phyloP scores from a whole-genome alignment of 1,284 basidiomycete genomes.

The Apiotrichum gamsii region DNA sequence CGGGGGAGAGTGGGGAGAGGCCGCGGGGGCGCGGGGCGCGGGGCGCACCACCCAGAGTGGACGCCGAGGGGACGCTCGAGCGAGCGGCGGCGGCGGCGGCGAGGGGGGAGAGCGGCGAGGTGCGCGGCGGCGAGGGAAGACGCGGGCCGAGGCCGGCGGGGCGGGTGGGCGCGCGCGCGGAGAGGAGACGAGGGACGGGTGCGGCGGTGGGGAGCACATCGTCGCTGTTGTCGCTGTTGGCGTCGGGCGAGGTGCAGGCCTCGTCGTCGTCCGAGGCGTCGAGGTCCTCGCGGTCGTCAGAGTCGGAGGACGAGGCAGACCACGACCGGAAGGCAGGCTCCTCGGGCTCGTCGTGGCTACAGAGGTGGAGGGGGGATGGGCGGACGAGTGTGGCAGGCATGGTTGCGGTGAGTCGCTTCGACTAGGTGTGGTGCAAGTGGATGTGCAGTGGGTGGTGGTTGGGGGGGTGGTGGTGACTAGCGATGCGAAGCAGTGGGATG shows the following conservation, averaged over 20 bases:
- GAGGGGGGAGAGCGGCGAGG: conserved; percentile 11
- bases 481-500: too few relatives aligned
- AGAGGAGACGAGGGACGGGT: not conserved
- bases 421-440: too few relatives aligned
- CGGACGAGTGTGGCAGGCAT: conserved; percentile 9
- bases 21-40: conserved; percentile 10
- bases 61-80: too few relatives aligned
- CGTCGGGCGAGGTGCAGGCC: conserved; percentile 1
- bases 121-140: conserved; percentile 5
- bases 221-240: not conserved
- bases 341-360: not conserved
- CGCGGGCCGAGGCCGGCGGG: not conserved
- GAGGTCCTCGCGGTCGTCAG: not conserved
- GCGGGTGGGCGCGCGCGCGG: not conserved
- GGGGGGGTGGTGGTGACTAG: too few relatives aligned
- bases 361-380: conserved; percentile 7
- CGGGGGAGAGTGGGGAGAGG: conserved; percentile 15
- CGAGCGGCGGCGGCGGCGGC: conserved; percentile 1
- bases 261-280: too few relatives aligned
- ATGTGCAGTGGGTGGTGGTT: too few relatives aligned
- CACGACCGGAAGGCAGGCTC: not conserved
- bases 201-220: not conserved
- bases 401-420: not conserved
- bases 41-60: too few relatives aligned
- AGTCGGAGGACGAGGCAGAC: conserved; percentile 1